These are phyloP conservation scores for Cylindricascospora bacillispora DNA, from an alignment of 1,139 yeast species.

Conservation along the genomic window DNA sequence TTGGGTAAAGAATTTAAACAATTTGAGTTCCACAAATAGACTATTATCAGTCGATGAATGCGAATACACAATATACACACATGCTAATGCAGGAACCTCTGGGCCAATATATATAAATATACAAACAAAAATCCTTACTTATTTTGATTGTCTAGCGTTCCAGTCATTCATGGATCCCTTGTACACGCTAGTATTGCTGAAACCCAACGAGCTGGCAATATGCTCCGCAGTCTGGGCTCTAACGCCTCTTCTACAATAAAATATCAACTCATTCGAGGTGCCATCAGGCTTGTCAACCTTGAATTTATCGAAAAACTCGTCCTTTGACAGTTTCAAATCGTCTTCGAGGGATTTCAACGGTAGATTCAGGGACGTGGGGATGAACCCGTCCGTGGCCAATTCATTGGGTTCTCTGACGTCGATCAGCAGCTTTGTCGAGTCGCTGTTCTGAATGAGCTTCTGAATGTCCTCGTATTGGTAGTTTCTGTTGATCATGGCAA, in stretches of 20 bases:
- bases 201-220: conserved; percentile 82
- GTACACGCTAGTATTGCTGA: conserved; percentile 63
- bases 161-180: conserved; percentile 82
- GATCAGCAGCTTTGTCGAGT: conserved; percentile 40
- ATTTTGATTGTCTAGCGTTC: conserved; percentile 33
- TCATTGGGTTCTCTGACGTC: conserved; percentile 94
- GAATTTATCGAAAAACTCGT: conserved; percentile 69
- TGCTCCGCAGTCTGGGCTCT: conserved; percentile 88
- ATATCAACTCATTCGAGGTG: conserved; percentile 58
- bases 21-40: conserved; percentile 46
- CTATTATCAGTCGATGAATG: not conserved
- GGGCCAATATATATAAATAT: not conserved
- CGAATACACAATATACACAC: not conserved
- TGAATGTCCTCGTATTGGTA: conserved; percentile 45
- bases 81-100: not conserved
- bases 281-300: conserved; percentile 68
- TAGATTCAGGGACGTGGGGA: conserved; percentile 76
- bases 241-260: conserved; percentile 88
- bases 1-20: conserved; percentile 82
- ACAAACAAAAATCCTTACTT: too few species aligned
- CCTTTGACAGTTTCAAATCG: conserved; percentile 69
- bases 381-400: conserved; percentile 46
- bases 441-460: conserved; percentile 34
- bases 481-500: not conserved
- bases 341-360: conserved; percentile 91